phyloP scores from a whole-genome alignment of 1,139 yeast species.

The Saccharomycopsis hybrid region DNA sequence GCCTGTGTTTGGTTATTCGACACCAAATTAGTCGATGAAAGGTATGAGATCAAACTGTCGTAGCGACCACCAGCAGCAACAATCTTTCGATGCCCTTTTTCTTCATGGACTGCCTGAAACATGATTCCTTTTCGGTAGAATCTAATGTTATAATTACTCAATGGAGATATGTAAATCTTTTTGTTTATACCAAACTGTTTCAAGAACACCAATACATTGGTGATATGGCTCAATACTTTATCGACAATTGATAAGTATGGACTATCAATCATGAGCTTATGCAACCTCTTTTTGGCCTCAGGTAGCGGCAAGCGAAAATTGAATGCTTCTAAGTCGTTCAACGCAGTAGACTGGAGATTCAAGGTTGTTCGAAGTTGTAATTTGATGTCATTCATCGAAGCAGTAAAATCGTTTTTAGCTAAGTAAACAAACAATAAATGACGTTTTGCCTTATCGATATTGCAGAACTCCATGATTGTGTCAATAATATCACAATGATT shows the following conservation, averaged over 20 bases:
- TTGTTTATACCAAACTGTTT: constrained; percentile 53
- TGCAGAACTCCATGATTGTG: constrained; percentile 69
- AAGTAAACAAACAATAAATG: constrained; percentile 62
- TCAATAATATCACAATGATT: constrained; percentile 80
- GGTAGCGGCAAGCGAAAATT: constrained; percentile 68
- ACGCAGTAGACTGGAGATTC: constrained; percentile 71
- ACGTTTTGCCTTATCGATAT: constrained; percentile 65
- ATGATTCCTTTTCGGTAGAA: constrained; percentile 77
- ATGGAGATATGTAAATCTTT: constrained; percentile 52
- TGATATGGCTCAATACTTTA: constrained; percentile 52
- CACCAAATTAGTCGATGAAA: constrained; percentile 32
- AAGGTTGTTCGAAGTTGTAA: constrained; percentile 61
- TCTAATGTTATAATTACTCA: constrained; percentile 73
- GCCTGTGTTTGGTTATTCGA: constrained; percentile 44
- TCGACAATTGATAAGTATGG: constrained; percentile 58
- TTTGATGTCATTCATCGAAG: constrained; percentile 59
- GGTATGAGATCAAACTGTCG: constrained; percentile 59
- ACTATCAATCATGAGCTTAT: constrained; percentile 69
- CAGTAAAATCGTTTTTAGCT: constrained; percentile 71
- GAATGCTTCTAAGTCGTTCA: constrained; percentile 75
- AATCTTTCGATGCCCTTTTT: constrained; percentile 39
- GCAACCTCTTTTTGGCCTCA: constrained; percentile 53
- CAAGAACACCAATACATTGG: constrained; percentile 48
- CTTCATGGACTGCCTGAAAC: constrained; percentile 78
- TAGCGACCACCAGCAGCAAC: constrained; percentile 92